These are phyloP conservation scores for Tremellales sp. DNA, from an alignment of 1,284 basidiomycete species.

Conservation along the genomic window DNA sequence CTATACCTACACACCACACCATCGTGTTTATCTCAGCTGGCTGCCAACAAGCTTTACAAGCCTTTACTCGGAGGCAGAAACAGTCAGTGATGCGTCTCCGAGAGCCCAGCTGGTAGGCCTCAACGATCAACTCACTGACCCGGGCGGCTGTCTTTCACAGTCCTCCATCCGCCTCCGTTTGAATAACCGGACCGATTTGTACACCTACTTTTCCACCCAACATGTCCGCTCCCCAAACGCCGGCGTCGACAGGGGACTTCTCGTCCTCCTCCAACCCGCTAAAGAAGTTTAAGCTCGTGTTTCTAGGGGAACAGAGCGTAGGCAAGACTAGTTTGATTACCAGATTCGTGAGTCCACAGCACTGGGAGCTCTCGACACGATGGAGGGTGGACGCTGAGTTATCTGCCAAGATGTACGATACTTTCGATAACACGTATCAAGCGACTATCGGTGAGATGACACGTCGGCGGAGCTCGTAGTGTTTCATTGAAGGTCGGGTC, in stretches of 20 bases:
- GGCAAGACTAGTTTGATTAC: constrained; percentile 98
- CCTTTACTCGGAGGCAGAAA: too few species aligned
- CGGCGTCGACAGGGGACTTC: constrained; percentile 19
- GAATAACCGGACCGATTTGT: not conserved
- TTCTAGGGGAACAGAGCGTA: constrained; percentile 88
- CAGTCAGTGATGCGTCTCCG: too few species aligned
- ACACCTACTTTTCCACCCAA: not conserved
- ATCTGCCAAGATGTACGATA: constrained; percentile 87
- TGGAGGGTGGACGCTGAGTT: not conserved
- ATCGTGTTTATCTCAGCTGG: too few species aligned
- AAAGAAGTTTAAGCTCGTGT: constrained; percentile 93
- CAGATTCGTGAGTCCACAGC: constrained; percentile 58
- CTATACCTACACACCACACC: too few species aligned
- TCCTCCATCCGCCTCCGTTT: too few species aligned
- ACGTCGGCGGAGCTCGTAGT: not conserved
- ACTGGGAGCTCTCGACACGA: not conserved
- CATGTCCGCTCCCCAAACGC: constrained; percentile 1
- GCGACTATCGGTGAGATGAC: constrained; percentile 73
- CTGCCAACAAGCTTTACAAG: too few species aligned
- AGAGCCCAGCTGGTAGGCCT: too few species aligned
- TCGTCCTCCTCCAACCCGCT: constrained; percentile 55
- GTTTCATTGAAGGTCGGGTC: not conserved
- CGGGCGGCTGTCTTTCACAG: too few species aligned
- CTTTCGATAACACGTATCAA: constrained; percentile 99
- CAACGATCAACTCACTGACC: too few species aligned